Evolutionary conservation across 2,329 filamentous ascomycete genomes (phyloP).

Genomic region (Graphiopsis chlorocephala): DNA sequence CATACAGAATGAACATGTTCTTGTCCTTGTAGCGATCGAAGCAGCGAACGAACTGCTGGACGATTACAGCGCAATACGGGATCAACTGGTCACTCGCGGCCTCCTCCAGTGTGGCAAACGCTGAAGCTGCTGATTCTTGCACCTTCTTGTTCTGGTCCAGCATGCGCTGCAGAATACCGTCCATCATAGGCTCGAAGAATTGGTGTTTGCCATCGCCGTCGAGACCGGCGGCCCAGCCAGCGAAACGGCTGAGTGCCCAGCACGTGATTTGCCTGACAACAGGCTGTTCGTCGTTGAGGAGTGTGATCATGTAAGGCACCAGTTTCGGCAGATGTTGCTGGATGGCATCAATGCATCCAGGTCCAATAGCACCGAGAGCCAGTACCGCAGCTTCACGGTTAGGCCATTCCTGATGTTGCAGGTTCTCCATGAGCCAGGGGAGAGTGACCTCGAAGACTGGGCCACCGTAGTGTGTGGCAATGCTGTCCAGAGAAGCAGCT

Average conservation of each 20-base stretch:
- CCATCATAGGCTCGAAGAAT: slow-evolving; percentile 96
- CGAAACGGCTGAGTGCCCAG: slow-evolving; percentile 94
- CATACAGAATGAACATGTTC: slow-evolving; percentile 98
- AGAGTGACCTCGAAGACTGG: slow-evolving; percentile 88
- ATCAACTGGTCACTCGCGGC: slow-evolving; percentile 78
- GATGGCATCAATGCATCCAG: slow-evolving; percentile 88
- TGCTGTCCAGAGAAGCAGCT: slow-evolving; percentile 88
- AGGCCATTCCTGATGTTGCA: slow-evolving; percentile 86
- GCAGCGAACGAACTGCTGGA: slow-evolving; percentile 87
- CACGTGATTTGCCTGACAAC: slow-evolving; percentile 96
- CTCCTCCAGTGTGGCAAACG: slow-evolving; percentile 93
- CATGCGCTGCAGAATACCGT: slow-evolving; percentile 91
- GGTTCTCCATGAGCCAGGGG: slow-evolving; percentile 85
- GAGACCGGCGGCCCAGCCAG: slow-evolving; percentile 82
- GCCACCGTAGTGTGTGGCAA: slow-evolving; percentile 84
- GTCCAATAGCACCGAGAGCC: slow-evolving; percentile 88
- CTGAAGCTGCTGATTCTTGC: slow-evolving; percentile 91
- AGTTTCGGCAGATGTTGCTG: slow-evolving; percentile 87
- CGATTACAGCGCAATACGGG: slow-evolving; percentile 84
- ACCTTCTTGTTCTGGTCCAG: slow-evolving; percentile 97
- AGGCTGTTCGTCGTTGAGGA: slow-evolving; percentile 80
- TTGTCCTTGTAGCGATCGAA: slow-evolving; percentile 96
- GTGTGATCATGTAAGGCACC: slow-evolving; percentile 82
- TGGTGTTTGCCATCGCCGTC: slow-evolving; percentile 65
- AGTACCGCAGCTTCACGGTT: slow-evolving; percentile 91